Evolutionary conservation across 768 basidiomycete species (phyloP).

Genomic region (Sistotremastrum niveocremeum): DNA sequence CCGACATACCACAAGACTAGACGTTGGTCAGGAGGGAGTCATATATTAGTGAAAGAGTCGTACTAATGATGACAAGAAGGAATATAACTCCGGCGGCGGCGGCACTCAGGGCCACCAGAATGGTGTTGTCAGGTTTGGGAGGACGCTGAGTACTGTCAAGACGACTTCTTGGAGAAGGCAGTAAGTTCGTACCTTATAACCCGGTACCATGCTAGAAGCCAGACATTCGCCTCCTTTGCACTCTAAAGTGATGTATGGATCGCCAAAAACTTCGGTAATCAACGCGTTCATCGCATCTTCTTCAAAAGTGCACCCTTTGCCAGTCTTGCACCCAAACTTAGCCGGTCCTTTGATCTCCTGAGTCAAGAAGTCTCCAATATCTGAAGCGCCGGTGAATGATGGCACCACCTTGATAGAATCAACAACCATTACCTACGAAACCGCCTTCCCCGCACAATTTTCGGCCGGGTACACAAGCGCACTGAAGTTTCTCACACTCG

Average conservation of each 20-base stretch:
- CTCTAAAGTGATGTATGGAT: constrained; percentile 72
- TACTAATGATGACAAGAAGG: constrained; percentile 49
- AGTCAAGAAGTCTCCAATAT: constrained; percentile 85
- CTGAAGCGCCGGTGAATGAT: constrained; percentile 23
- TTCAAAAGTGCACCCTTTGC: constrained; percentile 74
- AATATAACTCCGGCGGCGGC: constrained; percentile 69
- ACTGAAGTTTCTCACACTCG: constrained; percentile 71
- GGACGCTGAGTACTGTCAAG: constrained; percentile 36
- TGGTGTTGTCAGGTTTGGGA: constrained; percentile 68
- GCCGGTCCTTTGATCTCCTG: constrained; percentile 90
- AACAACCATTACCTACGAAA: constrained; percentile 59
- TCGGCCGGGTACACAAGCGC: constrained; percentile 83
- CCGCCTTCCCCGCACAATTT: constrained; percentile 96
- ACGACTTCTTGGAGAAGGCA: neutral
- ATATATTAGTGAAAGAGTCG: constrained; percentile 2
- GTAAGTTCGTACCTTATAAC: constrained; percentile 50
- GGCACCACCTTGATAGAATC: neutral
- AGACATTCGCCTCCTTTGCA: constrained; percentile 90
- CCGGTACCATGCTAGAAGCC: constrained; percentile 87
- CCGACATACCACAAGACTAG: constrained; percentile 86
- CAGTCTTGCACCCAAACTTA: constrained; percentile 61
- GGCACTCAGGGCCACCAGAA: constrained; percentile 74
- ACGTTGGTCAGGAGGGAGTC: neutral
- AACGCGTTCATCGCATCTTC: constrained; percentile 95
- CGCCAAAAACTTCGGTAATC: constrained; percentile 89